These are phyloP conservation scores for Penicillium verhagenii DNA, from an alignment of 495 filamentous ascomycete species.

Conservation along the genomic window DNA sequence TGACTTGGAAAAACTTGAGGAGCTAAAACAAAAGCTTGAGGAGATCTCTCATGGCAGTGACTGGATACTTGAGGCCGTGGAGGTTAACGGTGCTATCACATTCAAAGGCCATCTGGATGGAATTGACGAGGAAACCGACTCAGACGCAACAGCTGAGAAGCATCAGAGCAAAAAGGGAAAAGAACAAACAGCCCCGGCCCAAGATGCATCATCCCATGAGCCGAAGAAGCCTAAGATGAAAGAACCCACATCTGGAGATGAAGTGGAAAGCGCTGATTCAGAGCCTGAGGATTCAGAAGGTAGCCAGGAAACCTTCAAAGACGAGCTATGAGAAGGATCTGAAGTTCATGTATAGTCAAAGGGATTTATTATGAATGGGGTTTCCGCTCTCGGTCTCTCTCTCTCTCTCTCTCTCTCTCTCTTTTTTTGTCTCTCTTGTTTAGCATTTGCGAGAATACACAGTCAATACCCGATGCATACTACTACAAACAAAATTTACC, in stretches of 20 bases:
- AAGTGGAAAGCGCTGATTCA: slow-evolving; percentile 16
- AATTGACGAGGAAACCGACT: slow-evolving; percentile 20
- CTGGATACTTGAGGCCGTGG: slow-evolving; percentile 49
- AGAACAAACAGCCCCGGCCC: background rate
- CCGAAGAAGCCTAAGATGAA: slow-evolving; percentile 6
- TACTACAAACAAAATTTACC: background rate
- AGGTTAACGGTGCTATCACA: slow-evolving; percentile 50
- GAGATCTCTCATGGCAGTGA: slow-evolving; percentile 41
- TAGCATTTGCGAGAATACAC: background rate
- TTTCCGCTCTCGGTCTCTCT: too few species aligned
- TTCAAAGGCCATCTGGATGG: slow-evolving; percentile 39
- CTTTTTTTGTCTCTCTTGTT: too few species aligned
- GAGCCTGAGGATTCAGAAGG: slow-evolving; percentile 31
- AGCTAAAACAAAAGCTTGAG: slow-evolving; percentile 56
- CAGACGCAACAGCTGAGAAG: slow-evolving; percentile 14
- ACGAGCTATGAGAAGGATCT: slow-evolving; percentile 47
- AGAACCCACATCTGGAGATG: slow-evolving; percentile 9
- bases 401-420: too few species aligned
- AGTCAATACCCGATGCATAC: background rate
- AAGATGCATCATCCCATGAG: slow-evolving; percentile 7
- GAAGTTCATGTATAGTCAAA: slow-evolving; percentile 15
- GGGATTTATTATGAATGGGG: slow-evolving; percentile 1
- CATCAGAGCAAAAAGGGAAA: slow-evolving; percentile 32
- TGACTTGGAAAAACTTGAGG: slow-evolving; percentile 64
- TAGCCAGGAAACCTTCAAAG: slow-evolving; percentile 54